Base-by-base conservation (phyloP, 2,329 filamentous ascomycete genomes). In the Colletotrichum graminicola region DNA sequence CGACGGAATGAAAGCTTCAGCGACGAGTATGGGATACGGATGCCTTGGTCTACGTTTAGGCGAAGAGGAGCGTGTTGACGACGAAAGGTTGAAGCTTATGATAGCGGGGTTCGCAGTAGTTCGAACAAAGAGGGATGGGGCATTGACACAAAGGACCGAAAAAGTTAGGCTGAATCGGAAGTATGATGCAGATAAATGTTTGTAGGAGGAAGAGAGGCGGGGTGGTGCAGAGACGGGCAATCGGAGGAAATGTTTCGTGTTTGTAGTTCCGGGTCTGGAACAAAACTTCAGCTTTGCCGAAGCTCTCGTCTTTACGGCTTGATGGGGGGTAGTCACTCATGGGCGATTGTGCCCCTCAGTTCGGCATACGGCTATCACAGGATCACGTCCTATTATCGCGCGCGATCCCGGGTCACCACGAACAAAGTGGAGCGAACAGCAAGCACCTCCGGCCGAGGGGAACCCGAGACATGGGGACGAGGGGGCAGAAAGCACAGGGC, bases 371-470 rank as follows among this genome's bases (percentile, higher is more conserved):
- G 72, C 65, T 73, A 69, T 73, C 69, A 52, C 47, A 73, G 62
- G 62, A 41, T 62, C 66, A 59, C 63, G 55, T 60, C 62, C 62
- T 66, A 66, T 71, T 55, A 66, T 57, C 59, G 62, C 63, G 61
- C 36, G 26, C 67, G 47, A 66, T 67, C 59, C 71, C 66, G 67
- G 71, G 67, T 72, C 55, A 66, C 64, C 52, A 71, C 55, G 62
- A 72, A 49, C 29, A 69, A 68, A 67, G 52, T 65, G 60, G 60
- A 56, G 61, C 41, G 49, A 26, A 60, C 59, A 60, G 56, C 29
- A 73, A 60, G 71, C 71, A 74, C 67, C 54, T 66, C 75, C 76
- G 76, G 76, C 74, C 76, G 76, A 77, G 76, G 73, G 77, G 76
- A 76, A 76, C 73, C 73, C 73, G 73, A 74, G 73, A 67, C 63